phyloP scores from a whole-genome alignment of 805 yeast species.

The Saccharomycodes ludwigii region DNA sequence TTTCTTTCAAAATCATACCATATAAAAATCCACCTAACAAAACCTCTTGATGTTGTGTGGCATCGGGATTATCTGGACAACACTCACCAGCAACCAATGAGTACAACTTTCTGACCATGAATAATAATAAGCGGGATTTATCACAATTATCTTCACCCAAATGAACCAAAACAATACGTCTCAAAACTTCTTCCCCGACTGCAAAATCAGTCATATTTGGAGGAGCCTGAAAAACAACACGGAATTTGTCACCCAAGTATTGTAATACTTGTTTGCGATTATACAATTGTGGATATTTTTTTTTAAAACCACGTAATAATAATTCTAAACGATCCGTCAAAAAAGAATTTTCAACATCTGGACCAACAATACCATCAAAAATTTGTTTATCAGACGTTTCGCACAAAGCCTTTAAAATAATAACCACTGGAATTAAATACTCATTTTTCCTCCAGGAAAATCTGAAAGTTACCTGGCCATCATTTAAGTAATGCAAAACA shows the following conservation, averaged over 20 bases:
- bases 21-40: slow-evolving; percentile 90
- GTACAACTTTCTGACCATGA: slow-evolving; percentile 92
- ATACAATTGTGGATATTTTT: slow-evolving; percentile 49
- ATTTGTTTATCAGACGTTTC: slow-evolving; percentile 92
- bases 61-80: slow-evolving; percentile 96
- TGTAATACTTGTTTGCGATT: slow-evolving; percentile 85
- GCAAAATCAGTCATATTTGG: slow-evolving; percentile 82
- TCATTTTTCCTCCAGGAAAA: slow-evolving; percentile 97
- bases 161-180: slow-evolving; percentile 83
- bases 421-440: slow-evolving; percentile 82
- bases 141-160: slow-evolving; percentile 47
- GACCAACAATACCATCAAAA: slow-evolving; percentile 90
- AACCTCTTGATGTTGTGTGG: slow-evolving; percentile 97
- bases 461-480: slow-evolving; percentile 93
- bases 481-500: slow-evolving; percentile 89
- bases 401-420: slow-evolving; percentile 80
- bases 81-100: slow-evolving; percentile 95
- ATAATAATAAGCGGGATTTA: slow-evolving; percentile 76
- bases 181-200: slow-evolving; percentile 76
- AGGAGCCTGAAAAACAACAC: slow-evolving; percentile 83
- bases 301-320: slow-evolving; percentile 76
- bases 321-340: slow-evolving; percentile 96
- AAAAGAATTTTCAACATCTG: slow-evolving; percentile 78
- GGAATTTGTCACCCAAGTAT: slow-evolving; percentile 88
- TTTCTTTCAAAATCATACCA: slow-evolving; percentile 94